Percentiles rank a stretch among this genome's conserved stretches.
Conservation (phyloP, 2,329 filamentous ascomycete genomes). For the Scleromitrula shiraiana region DNA sequence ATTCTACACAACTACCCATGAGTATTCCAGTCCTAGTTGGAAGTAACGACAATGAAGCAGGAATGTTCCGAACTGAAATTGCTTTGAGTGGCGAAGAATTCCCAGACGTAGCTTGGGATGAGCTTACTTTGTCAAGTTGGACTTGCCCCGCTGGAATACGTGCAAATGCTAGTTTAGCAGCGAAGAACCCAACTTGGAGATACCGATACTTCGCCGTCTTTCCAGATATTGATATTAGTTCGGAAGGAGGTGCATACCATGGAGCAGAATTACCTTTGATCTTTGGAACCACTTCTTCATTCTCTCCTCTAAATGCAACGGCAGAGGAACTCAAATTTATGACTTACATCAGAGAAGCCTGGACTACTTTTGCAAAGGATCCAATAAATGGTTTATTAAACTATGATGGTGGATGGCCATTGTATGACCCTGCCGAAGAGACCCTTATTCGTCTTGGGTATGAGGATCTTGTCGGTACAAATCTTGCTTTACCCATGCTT, state of each 20-base stretch:
- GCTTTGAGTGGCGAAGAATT: constrained; percentile 14
- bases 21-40: constrained; percentile 26
- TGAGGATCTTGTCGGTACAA: constrained; percentile 12
- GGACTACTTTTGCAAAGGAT: constrained; percentile 34
- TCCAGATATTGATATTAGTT: constrained; percentile 23
- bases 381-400: constrained; percentile 27
- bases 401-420: constrained; percentile 22
- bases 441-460: constrained; percentile 16
- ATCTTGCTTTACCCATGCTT: constrained; percentile 7
- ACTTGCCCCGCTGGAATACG: constrained; percentile 29
- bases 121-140: constrained; percentile 26
- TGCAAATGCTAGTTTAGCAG: constrained; percentile 22
- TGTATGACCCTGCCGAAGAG: constrained; percentile 2
- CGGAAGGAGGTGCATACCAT: constrained; percentile 31
- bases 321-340: constrained; percentile 26
- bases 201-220: constrained; percentile 34
- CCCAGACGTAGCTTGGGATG: constrained; percentile 23
- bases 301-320: constrained; percentile 16
- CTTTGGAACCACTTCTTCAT: constrained; percentile 26
- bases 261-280: constrained; percentile 29
- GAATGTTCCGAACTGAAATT: constrained; percentile 24
- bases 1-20: constrained; percentile 13
- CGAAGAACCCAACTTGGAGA: constrained; percentile 30
- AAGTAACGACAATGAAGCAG: constrained; percentile 30
- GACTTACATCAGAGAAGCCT: constrained; percentile 32